Conservation (phyloP, 2,329 filamentous ascomycete species). For the Fusarium caatingaense region DNA sequence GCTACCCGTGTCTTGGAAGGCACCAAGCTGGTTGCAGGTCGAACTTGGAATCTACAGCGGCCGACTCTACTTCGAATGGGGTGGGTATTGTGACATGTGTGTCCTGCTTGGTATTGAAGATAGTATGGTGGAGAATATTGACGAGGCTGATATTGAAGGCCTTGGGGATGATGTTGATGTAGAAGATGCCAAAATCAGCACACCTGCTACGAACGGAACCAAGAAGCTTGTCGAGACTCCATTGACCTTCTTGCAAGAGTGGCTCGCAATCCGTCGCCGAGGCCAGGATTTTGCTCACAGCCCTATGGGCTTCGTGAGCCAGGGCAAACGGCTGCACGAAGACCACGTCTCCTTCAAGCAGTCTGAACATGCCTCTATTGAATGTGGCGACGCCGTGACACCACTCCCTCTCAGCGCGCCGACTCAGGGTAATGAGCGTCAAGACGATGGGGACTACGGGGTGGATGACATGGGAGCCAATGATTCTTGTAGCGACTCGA, state of each 20-base stretch:
- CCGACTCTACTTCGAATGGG: conserved; percentile 67
- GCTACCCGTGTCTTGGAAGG: conserved; percentile 57
- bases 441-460: conserved; percentile 36
- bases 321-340: conserved; percentile 60
- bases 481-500: conserved; percentile 34
- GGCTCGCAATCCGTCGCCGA: conserved; percentile 64
- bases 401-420: conserved; percentile 11
- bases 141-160: background rate
- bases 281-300: conserved; percentile 69
- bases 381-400: conserved; percentile 4
- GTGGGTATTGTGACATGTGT: conserved; percentile 56
- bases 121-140: background rate
- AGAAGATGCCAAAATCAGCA: background rate
- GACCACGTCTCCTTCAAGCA: conserved; percentile 64
- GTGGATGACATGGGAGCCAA: conserved; percentile 46
- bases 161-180: background rate
- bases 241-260: conserved; percentile 65
- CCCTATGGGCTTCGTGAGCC: conserved; percentile 68
- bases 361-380: background rate
- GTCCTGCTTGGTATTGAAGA: conserved; percentile 48
- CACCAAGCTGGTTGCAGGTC: conserved; percentile 64
- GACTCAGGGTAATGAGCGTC: background rate
- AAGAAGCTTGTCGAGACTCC: conserved; percentile 46
- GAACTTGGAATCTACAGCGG: conserved; percentile 71
- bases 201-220: background rate